Evolutionary conservation across 1,284 basidiomycete species (phyloP).

Genomic region (Flammula alnicola): DNA sequence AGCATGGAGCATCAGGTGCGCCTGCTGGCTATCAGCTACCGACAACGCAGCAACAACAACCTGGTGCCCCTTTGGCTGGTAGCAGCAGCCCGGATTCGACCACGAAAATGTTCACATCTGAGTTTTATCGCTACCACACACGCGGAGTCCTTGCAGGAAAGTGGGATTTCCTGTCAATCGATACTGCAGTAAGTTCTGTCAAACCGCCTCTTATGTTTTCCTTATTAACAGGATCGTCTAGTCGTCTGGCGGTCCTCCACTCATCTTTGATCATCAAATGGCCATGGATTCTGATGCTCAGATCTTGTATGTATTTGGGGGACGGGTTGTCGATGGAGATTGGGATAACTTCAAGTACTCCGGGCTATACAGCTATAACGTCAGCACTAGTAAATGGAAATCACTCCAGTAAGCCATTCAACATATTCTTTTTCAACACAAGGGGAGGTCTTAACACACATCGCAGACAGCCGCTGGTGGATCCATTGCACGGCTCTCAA

Average conservation of each 20-base stretch:
- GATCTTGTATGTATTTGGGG: conserved; percentile 80
- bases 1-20: too few species aligned
- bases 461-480: conserved; percentile 35
- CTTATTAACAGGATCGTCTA: conserved; percentile 29
- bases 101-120: conserved; percentile 47
- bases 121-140: conserved; percentile 76
- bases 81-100: background rate
- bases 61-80: background rate
- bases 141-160: conserved; percentile 59
- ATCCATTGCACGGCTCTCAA: conserved; percentile 35
- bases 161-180: conserved; percentile 69
- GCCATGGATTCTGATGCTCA: conserved; percentile 74
- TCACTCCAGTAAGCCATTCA: conserved; percentile 58
- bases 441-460: conserved; percentile 12
- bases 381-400: conserved; percentile 66
- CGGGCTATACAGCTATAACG: conserved; percentile 72
- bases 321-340: conserved; percentile 70
- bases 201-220: background rate
- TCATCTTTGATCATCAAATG: conserved; percentile 85
- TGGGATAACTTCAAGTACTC: conserved; percentile 63
- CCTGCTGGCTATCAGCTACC: conserved; percentile 9
- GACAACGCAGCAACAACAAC: conserved; percentile 10
- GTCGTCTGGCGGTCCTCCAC: conserved; percentile 70
- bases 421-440: background rate
- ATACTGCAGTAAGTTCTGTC: conserved; percentile 58